phyloP scores from a whole-genome alignment of 768 basidiomycete species.

The Floccularia luteovirens region DNA sequence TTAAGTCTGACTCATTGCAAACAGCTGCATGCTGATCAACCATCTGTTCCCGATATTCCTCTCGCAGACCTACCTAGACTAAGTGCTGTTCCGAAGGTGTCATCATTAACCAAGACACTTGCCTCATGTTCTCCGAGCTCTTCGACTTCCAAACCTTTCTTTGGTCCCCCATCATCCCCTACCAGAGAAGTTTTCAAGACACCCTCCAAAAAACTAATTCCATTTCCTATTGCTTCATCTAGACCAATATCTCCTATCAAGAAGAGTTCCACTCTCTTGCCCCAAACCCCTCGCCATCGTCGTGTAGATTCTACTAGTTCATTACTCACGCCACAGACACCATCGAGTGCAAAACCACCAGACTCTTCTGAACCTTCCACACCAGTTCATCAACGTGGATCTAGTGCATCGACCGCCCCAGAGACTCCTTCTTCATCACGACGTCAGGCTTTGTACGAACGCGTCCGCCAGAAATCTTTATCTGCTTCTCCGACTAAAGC shows the following conservation, averaged over 20 bases:
- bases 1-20: no score
- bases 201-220: slow-evolving; percentile 29
- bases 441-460: slow-evolving; percentile 75
- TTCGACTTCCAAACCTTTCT: slow-evolving; percentile 32
- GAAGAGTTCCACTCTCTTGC: slow-evolving; percentile 43
- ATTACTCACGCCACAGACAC: slow-evolving; percentile 39
- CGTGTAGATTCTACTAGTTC: slow-evolving; percentile 29
- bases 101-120: slow-evolving; percentile 61
- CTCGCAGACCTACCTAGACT: slow-evolving; percentile 60
- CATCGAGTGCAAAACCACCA: slow-evolving; percentile 23
- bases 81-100: slow-evolving; percentile 42
- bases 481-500: slow-evolving; percentile 60
- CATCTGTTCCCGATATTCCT: slow-evolving; percentile 50
- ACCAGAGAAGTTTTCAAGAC: slow-evolving; percentile 27
- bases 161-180: slow-evolving; percentile 29
- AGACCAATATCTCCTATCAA: slow-evolving; percentile 36
- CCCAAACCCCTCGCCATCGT: slow-evolving; percentile 58
- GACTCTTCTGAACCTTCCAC: slow-evolving; percentile 49
- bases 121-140: slow-evolving; percentile 70
- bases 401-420: slow-evolving; percentile 46
- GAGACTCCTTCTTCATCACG: slow-evolving; percentile 70
- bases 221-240: slow-evolving; percentile 40
- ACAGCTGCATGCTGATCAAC: slow-evolving; percentile 43
- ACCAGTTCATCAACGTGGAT: slow-evolving; percentile 55
- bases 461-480: slow-evolving; percentile 67